These are phyloP conservation scores for Periconia macrospinosa DNA, from an alignment of 2,329 filamentous ascomycete species.

Conservation along the genomic window DNA sequence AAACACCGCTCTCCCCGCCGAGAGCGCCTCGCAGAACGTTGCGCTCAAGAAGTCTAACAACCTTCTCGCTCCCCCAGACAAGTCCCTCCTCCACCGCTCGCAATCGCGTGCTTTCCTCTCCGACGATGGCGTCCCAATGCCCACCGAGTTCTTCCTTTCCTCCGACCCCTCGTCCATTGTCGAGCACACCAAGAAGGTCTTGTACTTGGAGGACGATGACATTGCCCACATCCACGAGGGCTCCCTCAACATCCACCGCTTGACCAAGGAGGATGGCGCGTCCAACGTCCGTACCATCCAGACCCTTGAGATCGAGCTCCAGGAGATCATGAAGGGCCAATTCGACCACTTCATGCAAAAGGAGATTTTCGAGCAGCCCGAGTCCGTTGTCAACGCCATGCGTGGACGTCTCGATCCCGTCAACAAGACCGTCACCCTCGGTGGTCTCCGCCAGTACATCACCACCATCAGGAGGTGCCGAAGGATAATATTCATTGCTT, in stretches of 20 bases:
- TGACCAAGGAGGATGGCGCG: constrained; percentile 94
- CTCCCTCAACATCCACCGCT: constrained; percentile 96
- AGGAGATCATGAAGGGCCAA: constrained; percentile 99
- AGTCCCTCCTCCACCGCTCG: constrained; percentile 95
- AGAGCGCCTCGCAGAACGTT: constrained; percentile 93
- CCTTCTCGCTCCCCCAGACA: constrained; percentile 84
- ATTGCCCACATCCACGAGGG: constrained; percentile 99
- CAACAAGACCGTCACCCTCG: constrained; percentile 94
- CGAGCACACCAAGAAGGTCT: constrained; percentile 99
- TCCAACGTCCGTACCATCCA: constrained; percentile 98
- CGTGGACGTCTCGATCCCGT: constrained; percentile 92
- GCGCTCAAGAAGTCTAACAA: constrained; percentile 80
- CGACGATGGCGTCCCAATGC: constrained; percentile 96
- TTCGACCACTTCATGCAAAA: constrained; percentile 99
- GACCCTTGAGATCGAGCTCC: constrained; percentile 96
- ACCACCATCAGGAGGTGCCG: constrained; percentile 94
- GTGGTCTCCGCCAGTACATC: constrained; percentile 95
- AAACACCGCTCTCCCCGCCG: constrained; percentile 74
- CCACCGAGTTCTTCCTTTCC: constrained; percentile 98
- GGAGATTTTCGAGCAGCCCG: constrained; percentile 99
- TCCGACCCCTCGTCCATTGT: constrained; percentile 98
- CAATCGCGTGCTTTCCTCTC: constrained; percentile 99
- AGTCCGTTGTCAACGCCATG: constrained; percentile 99
- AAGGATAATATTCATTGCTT: constrained; percentile 98
- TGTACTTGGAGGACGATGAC: constrained; percentile 99